phyloP scores from a whole-genome alignment of 2,329 filamentous ascomycete species.

The Didymella arachidicola region DNA sequence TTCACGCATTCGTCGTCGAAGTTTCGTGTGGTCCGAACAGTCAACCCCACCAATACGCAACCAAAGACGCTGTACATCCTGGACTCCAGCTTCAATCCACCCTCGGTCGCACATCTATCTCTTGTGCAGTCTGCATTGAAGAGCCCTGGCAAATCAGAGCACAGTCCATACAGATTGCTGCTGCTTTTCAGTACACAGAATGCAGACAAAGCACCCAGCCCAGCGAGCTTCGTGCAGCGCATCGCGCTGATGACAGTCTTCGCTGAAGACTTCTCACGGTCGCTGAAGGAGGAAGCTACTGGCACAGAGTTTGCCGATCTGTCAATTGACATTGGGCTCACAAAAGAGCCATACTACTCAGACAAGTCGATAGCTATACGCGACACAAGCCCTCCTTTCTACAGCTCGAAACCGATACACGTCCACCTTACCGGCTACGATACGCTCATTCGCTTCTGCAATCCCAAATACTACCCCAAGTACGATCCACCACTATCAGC shows the following conservation, averaged over 20 bases:
- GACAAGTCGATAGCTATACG: conserved; percentile 72
- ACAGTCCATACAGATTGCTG: conserved; percentile 58
- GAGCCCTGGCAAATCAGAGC: conserved; percentile 43
- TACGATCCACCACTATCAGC: conserved; percentile 59
- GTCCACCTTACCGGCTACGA: conserved; percentile 79
- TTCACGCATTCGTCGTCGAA: conserved; percentile 46
- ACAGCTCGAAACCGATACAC: conserved; percentile 57
- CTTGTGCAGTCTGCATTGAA: conserved; percentile 63
- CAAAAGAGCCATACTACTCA: conserved; percentile 75
- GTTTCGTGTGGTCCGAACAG: conserved; percentile 47
- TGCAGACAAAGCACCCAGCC: conserved; percentile 71
- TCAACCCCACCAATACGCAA: conserved; percentile 42
- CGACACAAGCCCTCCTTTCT: conserved; percentile 45
- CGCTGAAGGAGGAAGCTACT: conserved; percentile 19
- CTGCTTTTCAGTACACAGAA: conserved; percentile 70
- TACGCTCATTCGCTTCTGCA: conserved; percentile 74
- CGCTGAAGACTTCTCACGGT: conserved; percentile 61
- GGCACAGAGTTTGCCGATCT: conserved; percentile 29
- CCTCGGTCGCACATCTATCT: conserved; percentile 65
- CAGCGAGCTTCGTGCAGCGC: conserved; percentile 72
- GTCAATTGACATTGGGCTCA: conserved; percentile 71
- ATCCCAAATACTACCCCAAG: conserved; percentile 73
- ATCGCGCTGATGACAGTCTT: conserved; percentile 76
- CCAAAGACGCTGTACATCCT: conserved; percentile 65
- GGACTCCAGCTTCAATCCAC: conserved; percentile 73